phyloP scores from a whole-genome alignment of 1,284 basidiomycete genomes.

The Ganoderma resinaceum region DNA sequence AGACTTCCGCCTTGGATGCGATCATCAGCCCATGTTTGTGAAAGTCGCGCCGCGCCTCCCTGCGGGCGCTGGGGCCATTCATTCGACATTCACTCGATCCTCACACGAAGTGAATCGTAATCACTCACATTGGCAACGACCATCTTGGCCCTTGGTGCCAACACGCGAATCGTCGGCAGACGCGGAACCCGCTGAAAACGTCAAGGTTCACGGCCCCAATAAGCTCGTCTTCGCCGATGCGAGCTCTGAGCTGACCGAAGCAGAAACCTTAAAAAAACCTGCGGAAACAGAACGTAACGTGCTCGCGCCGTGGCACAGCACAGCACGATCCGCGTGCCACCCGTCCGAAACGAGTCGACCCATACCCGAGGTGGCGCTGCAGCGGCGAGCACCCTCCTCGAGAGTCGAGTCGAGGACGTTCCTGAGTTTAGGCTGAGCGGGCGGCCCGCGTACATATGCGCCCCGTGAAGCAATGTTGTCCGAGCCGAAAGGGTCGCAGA shows the following conservation, averaged over 20 bases:
- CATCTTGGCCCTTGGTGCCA: neutral
- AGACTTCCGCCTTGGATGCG: neutral
- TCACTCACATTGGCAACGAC: neutral
- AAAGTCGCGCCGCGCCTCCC: neutral
- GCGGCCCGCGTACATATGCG: neutral
- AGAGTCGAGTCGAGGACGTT: neutral
- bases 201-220: neutral
- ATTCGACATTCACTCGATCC: neutral
- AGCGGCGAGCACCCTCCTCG: neutral
- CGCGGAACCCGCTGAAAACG: neutral
- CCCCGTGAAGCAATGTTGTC: neutral
- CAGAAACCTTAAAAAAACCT: neutral
- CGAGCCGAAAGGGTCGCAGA: constrained; percentile 1
- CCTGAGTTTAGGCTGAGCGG: neutral
- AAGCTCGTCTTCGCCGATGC: neutral
- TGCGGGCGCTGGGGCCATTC: constrained; percentile 1
- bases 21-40: neutral
- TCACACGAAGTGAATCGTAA: neutral
- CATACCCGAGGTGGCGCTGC: constrained; percentile 3
- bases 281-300: neutral
- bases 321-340: neutral
- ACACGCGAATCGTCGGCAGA: neutral
- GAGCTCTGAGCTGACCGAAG: neutral
- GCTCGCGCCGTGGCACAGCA: neutral
- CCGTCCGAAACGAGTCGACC: neutral